Conservation (phyloP, 208 protist genomes). For the Acanthamoeba lenticulata region DNA sequence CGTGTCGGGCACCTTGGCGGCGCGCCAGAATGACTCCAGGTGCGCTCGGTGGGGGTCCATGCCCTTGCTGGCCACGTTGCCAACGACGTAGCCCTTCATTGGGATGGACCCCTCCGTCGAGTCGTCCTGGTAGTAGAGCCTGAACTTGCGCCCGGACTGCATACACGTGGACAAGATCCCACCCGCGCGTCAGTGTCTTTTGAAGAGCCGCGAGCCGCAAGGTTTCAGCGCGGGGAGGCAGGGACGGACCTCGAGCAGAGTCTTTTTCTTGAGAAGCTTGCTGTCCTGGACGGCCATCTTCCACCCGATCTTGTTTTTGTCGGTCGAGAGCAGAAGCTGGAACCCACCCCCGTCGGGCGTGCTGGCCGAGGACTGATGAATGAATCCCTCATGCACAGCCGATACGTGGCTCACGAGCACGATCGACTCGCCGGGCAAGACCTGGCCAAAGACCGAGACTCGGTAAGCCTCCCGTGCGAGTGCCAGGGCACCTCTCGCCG, state of each 20-base stretch:
- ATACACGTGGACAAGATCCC: not conserved
- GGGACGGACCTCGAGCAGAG: conserved; percentile 16
- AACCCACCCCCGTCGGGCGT: conserved; percentile 19
- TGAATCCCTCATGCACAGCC: conserved; percentile 27
- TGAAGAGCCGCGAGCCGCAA: not conserved
- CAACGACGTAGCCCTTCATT: conserved; percentile 48
- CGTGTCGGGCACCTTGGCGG: not conserved
- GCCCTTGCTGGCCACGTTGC: conserved; percentile 14
- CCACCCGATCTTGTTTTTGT: conserved; percentile 48
- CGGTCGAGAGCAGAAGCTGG: conserved; percentile 15
- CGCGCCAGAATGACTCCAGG: not conserved
- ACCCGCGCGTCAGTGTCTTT: not conserved
- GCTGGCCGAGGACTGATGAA: conserved; percentile 39
- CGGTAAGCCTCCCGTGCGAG: too few relatives aligned
- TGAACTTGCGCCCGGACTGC: conserved; percentile 21
- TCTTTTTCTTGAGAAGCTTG: conserved; percentile 11
- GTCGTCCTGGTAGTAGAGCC: conserved; percentile 63
- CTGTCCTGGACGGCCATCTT: conserved; percentile 45
- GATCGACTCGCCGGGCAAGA: conserved; percentile 12
- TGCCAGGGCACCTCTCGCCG: too few relatives aligned
- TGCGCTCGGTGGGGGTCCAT: not conserved
- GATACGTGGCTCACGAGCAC: conserved; percentile 58
- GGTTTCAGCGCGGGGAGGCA: not conserved
- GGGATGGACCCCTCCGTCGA: not conserved
- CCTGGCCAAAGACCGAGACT: not conserved